Percentiles rank a stretch among this genome's conserved stretches.
These are phyloP conservation scores for Pseudocercospora macadamiae DNA, from an alignment of 2,329 filamentous ascomycete species.

Conservation along the genomic window DNA sequence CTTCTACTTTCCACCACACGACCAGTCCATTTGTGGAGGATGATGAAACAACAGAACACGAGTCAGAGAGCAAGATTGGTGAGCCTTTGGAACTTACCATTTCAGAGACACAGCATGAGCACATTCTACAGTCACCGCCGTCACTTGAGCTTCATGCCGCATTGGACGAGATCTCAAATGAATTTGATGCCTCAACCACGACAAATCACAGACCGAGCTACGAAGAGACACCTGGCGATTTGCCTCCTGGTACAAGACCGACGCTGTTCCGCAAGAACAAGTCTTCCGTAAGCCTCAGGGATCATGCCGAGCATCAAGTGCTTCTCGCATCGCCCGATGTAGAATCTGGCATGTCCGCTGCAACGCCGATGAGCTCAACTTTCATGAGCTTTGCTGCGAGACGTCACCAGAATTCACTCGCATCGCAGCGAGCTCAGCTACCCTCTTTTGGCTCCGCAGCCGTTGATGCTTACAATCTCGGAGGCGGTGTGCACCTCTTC, in stretches of 20 bases:
- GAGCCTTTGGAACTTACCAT: slow-evolving; percentile 25
- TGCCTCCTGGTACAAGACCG: slow-evolving; percentile 27
- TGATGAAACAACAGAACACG: slow-evolving; percentile 21
- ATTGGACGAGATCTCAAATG: slow-evolving; percentile 13
- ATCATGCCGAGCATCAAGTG: slow-evolving; percentile 62
- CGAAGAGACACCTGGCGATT: slow-evolving; percentile 32
- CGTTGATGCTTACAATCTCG: slow-evolving; percentile 50
- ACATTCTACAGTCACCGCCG: slow-evolving; percentile 35
- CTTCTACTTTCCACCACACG: slow-evolving; percentile 37
- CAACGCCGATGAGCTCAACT: slow-evolving; percentile 71
- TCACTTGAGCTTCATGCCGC: slow-evolving; percentile 34
- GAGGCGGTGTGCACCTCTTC: slow-evolving; percentile 78
- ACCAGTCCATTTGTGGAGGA: slow-evolving; percentile 30
- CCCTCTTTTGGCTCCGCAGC: slow-evolving; percentile 57
- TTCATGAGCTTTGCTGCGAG: slow-evolving; percentile 57
- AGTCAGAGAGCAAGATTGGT: slow-evolving; percentile 21
- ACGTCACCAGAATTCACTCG: slow-evolving; percentile 31
- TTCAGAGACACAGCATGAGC: slow-evolving; percentile 33
- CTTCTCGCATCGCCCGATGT: slow-evolving; percentile 64
- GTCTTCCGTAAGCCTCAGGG: slow-evolving; percentile 66
- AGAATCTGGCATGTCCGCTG: slow-evolving; percentile 67
- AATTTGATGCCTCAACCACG: slow-evolving; percentile 21
- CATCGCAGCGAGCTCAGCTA: slow-evolving; percentile 35
- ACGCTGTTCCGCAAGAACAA: slow-evolving; percentile 52
- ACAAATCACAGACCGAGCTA: slow-evolving; percentile 27